Evolutionary conservation across 495 filamentous ascomycete species (phyloP), one percentile per base, ranked within the genome.

Genomic region (Jackrogersella minutella): DNA sequence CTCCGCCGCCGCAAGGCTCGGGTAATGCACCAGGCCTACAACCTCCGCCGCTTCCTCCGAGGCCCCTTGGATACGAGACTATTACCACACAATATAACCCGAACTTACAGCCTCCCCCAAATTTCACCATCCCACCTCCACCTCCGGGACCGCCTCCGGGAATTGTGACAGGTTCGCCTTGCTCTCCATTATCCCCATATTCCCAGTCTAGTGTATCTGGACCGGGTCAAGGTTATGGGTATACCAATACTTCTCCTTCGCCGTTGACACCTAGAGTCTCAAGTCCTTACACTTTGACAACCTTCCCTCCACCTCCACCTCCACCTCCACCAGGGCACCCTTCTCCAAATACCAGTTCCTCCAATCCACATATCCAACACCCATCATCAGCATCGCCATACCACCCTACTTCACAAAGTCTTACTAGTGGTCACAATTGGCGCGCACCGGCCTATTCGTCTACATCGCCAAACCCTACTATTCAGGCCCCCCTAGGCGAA

Each of bases 21-120:
- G 58, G 31, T n/a, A 28, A 53, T 34, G 4, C 31, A 5, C 44
- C 30, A 11, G 37, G 24, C 8, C 61, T 37, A 2, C 56, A 30
- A 24, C 57, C 66, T 40, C 69, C 62, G 28, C 61, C 58, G 3
- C 30, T 69, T 22, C 65, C 69, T n/a, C 69, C 65, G 36, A 66
- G 70, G 34, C 66, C 66, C 21, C 21, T 36, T 30, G 58, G 58
- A 7, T 64, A 60, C 41, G 69, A 68, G 16, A 58, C 40, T 10
- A 54, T 34, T 31, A 49, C 37, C 4, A 13, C 33, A 31, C 36
- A 37, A 14, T 52, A 50, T 16, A 50, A 31, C 43, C 13, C 52
- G 26, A 41, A n/a, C 43, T 2, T 33, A 55, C 62, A 54, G 13
- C 49, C 16, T 5, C 31, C 33, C 19, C 33, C 36, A 9, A 43